Evolutionary conservation across 192 early-diverging fungal species (phyloP).

Genomic region (Coemansia sp.): DNA sequence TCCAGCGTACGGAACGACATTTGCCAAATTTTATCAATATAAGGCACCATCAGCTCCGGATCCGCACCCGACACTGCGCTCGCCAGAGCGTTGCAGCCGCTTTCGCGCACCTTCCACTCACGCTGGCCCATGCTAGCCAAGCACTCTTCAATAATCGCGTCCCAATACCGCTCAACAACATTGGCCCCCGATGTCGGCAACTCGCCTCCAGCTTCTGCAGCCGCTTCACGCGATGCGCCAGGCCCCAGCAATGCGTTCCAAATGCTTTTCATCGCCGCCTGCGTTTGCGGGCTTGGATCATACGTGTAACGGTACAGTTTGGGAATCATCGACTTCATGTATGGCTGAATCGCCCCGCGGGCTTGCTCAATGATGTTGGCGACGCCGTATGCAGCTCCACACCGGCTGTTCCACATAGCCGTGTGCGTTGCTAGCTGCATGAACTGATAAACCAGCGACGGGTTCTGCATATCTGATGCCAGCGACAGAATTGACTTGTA

Average conservation of each 20-base stretch:
- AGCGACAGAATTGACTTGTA: slow-evolving; percentile 82
- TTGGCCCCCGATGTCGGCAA: slow-evolving; percentile 5
- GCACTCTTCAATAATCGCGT: slow-evolving; percentile 78
- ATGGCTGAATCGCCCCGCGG: slow-evolving; percentile 75
- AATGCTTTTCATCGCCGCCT: slow-evolving; percentile 85
- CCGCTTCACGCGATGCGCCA: background rate
- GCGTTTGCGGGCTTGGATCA: slow-evolving; percentile 87
- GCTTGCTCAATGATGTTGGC: slow-evolving; percentile 76
- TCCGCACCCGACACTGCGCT: slow-evolving; percentile 25
- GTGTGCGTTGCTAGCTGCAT: slow-evolving; percentile 91
- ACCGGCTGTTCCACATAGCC: slow-evolving; percentile 86
- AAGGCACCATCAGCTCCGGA: slow-evolving; percentile 47
- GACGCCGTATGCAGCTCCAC: slow-evolving; percentile 88
- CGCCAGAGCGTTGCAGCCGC: slow-evolving; percentile 57
- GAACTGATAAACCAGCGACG: slow-evolving; percentile 90
- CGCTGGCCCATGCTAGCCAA: slow-evolving; percentile 74
- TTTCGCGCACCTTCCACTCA: slow-evolving; percentile 85
- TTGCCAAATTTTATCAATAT: slow-evolving; percentile 79
- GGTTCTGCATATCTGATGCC: slow-evolving; percentile 92
- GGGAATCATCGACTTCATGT: slow-evolving; percentile 76
- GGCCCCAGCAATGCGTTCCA: slow-evolving; percentile 76
- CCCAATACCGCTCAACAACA: slow-evolving; percentile 40
- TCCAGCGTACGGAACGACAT: slow-evolving; percentile 90
- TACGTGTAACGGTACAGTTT: slow-evolving; percentile 86
- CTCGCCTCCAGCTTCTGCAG: background rate